Conservation (phyloP, 805 yeast species). For the Torulaspora indica region DNA sequence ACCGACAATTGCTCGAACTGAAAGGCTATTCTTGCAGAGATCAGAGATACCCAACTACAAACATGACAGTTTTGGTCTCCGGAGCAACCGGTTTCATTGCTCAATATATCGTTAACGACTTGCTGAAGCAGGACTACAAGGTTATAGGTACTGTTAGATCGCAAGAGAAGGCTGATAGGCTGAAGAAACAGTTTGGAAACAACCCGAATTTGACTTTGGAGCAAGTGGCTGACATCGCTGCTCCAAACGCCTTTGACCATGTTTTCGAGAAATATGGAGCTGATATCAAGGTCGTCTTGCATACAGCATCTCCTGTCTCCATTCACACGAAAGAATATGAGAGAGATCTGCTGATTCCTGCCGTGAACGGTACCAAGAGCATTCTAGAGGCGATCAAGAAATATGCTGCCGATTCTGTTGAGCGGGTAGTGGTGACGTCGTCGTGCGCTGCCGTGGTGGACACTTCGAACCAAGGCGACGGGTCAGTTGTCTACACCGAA, state of each 20-base stretch:
- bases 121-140: conserved; percentile 39
- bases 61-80: conserved; percentile 38
- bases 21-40: no score
- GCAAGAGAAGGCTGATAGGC: conserved; percentile 36
- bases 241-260: conserved; percentile 43
- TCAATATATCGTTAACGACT: conserved; percentile 39
- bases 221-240: conserved; percentile 46
- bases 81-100: conserved; percentile 52
- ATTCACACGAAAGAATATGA: conserved; percentile 43
- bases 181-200: conserved; percentile 30
- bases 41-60: no score
- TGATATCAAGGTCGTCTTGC: conserved; percentile 51
- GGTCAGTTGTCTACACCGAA: conserved; percentile 40
- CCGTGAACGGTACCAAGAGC: conserved; percentile 50
- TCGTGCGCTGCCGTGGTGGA: conserved; percentile 46
- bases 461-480: conserved; percentile 36
- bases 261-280: conserved; percentile 43
- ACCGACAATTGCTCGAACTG: no score
- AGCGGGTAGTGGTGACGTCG: conserved; percentile 50
- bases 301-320: conserved; percentile 59
- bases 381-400: conserved; percentile 46
- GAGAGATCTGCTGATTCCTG: conserved; percentile 51
- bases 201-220: conserved; percentile 40
- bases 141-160: conserved; percentile 47
- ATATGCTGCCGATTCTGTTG: conserved; percentile 40